Conservation (phyloP, 2,329 filamentous ascomycete species). For the Zalaria sp. region DNA sequence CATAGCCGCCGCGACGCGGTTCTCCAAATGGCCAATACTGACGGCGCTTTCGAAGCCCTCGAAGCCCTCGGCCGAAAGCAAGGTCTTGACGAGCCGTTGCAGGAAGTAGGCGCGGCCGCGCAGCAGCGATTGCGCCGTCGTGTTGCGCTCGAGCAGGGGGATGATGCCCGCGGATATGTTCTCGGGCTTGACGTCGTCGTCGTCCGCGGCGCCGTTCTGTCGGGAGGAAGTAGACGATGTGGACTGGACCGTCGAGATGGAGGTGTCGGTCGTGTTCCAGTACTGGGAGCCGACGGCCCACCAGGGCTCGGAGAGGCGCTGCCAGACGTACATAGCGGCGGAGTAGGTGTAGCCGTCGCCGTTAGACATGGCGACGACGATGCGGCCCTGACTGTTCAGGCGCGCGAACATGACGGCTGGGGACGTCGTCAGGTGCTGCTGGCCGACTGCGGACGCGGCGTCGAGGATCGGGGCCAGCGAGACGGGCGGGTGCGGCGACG, state of each 20-base stretch:
- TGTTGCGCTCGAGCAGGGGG: slow-evolving; percentile 84
- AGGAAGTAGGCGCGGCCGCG: slow-evolving; percentile 86
- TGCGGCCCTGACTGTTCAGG: slow-evolving; percentile 72
- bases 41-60: slow-evolving; percentile 84
- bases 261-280: slow-evolving; percentile 94
- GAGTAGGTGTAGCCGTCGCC: slow-evolving; percentile 91
- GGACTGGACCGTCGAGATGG: slow-evolving; percentile 65
- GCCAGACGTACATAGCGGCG: slow-evolving; percentile 76
- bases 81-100: slow-evolving; percentile 77
- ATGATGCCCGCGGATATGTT: slow-evolving; percentile 82
- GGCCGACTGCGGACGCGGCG: slow-evolving; percentile 65
- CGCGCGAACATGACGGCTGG: slow-evolving; percentile 84
- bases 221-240: slow-evolving; percentile 22
- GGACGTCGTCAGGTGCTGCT: slow-evolving; percentile 61
- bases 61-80: slow-evolving; percentile 79
- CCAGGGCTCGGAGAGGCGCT: slow-evolving; percentile 91
- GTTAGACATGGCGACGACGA: slow-evolving; percentile 84
- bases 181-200: slow-evolving; percentile 34
- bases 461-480: slow-evolving; percentile 83
- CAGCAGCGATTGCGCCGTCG: slow-evolving; percentile 80
- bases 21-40: slow-evolving; percentile 89
- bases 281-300: slow-evolving; percentile 97
- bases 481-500: slow-evolving; percentile 75
- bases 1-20: slow-evolving; percentile 77
- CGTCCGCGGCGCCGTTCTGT: slow-evolving; percentile 14